A percentile compares a stretch with the other conserved stretches of the same genome.
Evolutionary conservation across 2,329 filamentous ascomycete species (phyloP).

Genomic region (Phialophora verrucosa): DNA sequence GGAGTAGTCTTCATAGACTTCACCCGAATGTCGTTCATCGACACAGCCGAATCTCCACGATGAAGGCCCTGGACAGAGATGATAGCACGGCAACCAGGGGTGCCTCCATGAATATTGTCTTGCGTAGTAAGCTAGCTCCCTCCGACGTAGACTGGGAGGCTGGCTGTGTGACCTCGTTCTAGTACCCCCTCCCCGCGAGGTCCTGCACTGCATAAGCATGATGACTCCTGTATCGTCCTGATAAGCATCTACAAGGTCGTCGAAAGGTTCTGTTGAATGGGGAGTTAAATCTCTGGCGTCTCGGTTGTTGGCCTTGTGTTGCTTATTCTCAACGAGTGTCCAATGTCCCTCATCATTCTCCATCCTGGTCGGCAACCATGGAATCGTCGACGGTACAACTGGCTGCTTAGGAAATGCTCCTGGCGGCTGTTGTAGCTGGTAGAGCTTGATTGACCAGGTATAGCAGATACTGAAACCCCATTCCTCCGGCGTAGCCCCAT

Average conservation of each 20-base stretch:
- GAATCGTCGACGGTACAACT: background rate
- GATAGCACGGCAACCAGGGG: background rate
- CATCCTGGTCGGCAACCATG: background rate
- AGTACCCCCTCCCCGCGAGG: background rate
- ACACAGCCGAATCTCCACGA: slow-evolving; percentile 1
- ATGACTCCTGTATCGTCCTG: slow-evolving; percentile 1
- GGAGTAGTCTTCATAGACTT: background rate
- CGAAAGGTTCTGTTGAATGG: background rate
- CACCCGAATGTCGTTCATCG: background rate
- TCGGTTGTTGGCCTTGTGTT: background rate
- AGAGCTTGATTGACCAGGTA: background rate
- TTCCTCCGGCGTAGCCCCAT: slow-evolving; percentile 7
- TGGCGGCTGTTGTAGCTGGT: background rate
- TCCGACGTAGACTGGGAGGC: background rate
- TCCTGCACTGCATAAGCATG: background rate
- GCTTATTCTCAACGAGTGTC: background rate
- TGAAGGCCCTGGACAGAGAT: background rate
- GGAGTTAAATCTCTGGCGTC: background rate
- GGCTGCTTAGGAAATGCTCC: background rate
- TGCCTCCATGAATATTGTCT: background rate
- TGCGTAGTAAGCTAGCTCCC: background rate
- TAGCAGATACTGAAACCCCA: background rate
- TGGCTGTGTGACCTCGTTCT: background rate
- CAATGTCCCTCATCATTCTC: slow-evolving; percentile 6
- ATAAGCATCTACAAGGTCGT: background rate